Conservation (phyloP, 257 asterid species). For the Solanum rostratum region DNA sequence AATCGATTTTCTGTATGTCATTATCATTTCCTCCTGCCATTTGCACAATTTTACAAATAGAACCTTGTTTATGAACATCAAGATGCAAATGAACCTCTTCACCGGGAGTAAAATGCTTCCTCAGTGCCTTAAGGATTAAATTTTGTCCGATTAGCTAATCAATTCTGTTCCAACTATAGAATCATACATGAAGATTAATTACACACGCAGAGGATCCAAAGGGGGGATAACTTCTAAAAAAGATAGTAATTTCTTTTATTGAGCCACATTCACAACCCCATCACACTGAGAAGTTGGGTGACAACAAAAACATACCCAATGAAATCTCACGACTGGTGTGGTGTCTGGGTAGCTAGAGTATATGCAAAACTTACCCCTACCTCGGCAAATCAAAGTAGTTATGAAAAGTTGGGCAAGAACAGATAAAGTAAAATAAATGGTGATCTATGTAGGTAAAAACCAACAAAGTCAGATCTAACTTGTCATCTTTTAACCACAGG, state of each 20-base stretch:
- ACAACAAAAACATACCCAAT: neutral
- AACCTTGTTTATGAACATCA: neutral
- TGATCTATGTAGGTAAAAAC: neutral
- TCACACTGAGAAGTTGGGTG: neutral
- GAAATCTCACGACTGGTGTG: neutral
- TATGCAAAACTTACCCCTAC: neutral
- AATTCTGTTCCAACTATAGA: neutral
- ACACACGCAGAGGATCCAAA: neutral
- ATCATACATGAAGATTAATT: neutral
- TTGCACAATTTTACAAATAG: neutral
- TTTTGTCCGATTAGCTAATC: neutral
- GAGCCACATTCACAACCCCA: neutral
- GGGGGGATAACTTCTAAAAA: neutral
- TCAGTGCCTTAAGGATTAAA: neutral
- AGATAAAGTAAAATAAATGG: neutral
- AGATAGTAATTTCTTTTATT: neutral
- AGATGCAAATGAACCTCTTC: neutral
- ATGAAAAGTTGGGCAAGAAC: neutral
- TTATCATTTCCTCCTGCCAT: neutral
- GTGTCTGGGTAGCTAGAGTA: neutral
- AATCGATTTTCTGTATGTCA: neutral
- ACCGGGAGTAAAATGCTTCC: neutral
- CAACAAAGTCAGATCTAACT: neutral
- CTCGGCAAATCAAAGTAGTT: neutral
- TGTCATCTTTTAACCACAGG: neutral